Percentiles rank a stretch among this genome's conserved stretches.
Evolutionary conservation across 306 rosid species (phyloP).

Genomic region (Vicia faba): DNA sequence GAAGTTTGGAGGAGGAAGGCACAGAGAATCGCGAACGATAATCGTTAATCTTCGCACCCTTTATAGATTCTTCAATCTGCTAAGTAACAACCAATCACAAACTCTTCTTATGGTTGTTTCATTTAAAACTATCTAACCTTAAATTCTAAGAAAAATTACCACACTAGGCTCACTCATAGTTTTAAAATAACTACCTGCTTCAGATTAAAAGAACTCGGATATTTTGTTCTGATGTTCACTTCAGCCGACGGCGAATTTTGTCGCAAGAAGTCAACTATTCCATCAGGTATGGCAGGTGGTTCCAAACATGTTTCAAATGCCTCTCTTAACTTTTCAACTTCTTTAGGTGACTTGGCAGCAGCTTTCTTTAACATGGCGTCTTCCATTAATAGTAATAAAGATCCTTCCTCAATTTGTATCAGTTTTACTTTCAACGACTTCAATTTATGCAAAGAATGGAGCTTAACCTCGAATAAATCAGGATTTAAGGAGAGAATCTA

Average conservation of each 20-base stretch:
- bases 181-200: not conserved
- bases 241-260: not conserved
- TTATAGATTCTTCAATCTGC: not conserved
- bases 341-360: not conserved
- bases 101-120: not conserved
- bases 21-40: not conserved
- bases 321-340: not conserved
- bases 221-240: not conserved
- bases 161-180: not conserved
- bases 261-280: not conserved
- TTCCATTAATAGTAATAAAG: not conserved
- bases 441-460: slow-evolving; percentile 25
- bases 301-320: not conserved
- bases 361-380: not conserved
- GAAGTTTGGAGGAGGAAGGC: not conserved
- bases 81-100: not conserved
- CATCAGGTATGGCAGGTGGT: not conserved
- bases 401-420: not conserved
- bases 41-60: not conserved
- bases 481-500: slow-evolving; percentile 36
- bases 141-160: not conserved
- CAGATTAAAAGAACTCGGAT: not conserved
- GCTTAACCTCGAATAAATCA: slow-evolving; percentile 1
- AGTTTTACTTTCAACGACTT: not conserved
- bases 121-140: not conserved